Evolutionary conservation across 2,329 filamentous ascomycete genomes (phyloP).

Genomic region (Xylaria sp.): DNA sequence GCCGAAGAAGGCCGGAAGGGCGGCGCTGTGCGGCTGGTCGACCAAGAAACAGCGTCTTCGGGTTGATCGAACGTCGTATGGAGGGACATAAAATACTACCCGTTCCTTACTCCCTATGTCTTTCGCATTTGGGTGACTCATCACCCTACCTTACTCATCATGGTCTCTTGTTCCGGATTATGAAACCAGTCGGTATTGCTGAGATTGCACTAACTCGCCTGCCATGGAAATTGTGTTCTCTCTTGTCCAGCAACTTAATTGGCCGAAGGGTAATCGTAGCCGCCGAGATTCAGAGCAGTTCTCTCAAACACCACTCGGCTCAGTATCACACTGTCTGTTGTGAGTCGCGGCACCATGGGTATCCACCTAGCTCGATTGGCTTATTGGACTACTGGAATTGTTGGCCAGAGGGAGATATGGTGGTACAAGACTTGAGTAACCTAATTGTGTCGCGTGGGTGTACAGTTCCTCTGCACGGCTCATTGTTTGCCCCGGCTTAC

Average conservation of each 20-base stretch:
- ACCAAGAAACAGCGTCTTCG: conserved; percentile 52
- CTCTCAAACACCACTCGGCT: neutral
- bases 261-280: too few species aligned
- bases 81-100: neutral
- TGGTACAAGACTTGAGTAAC: neutral
- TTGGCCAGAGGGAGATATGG: neutral
- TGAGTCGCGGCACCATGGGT: neutral
- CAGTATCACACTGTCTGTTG: neutral
- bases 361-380: neutral
- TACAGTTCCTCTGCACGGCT: neutral
- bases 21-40: conserved; percentile 59
- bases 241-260: too few species aligned
- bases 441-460: neutral
- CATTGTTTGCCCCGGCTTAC: conserved; percentile 9
- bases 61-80: conserved; percentile 44
- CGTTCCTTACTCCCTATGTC: neutral
- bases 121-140: neutral
- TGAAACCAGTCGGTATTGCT: neutral
- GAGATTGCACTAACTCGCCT: too few species aligned
- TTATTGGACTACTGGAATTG: neutral
- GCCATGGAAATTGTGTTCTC: too few species aligned
- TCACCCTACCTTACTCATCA: neutral
- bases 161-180: neutral
- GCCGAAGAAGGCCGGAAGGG: conserved; percentile 56
- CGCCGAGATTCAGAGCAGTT: neutral